Percentiles rank a stretch among this genome's conserved stretches.
Evolutionary conservation across 1,139 yeast species (phyloP).

Genomic region (Nakaseomyces delphensis): DNA sequence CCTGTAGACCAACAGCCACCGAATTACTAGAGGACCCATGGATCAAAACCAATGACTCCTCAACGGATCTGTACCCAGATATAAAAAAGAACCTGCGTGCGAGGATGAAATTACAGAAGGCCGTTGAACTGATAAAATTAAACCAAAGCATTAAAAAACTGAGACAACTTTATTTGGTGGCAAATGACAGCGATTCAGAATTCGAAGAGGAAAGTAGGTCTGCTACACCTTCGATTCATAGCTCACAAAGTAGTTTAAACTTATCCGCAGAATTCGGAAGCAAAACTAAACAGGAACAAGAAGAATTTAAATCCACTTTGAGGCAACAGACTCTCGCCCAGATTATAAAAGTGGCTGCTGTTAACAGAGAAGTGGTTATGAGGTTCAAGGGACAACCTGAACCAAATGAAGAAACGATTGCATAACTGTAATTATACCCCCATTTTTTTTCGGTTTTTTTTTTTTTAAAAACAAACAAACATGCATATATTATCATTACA

Average conservation of each 20-base stretch:
- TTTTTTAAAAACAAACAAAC: no score
- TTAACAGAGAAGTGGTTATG: slow-evolving; percentile 53
- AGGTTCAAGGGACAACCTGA: slow-evolving; percentile 11
- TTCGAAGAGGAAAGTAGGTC: slow-evolving; percentile 15
- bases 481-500: no score
- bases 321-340: slow-evolving; percentile 54
- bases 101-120: slow-evolving; percentile 73
- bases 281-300: slow-evolving; percentile 11
- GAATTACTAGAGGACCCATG: slow-evolving; percentile 62
- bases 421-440: no score
- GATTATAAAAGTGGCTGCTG: slow-evolving; percentile 62
- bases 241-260: slow-evolving; percentile 14
- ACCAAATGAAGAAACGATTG: no score
- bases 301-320: slow-evolving; percentile 29
- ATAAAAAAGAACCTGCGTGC: slow-evolving; percentile 74
- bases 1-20: slow-evolving; percentile 55
- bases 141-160: slow-evolving; percentile 64
- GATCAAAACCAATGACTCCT: slow-evolving; percentile 52
- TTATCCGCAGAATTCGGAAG: slow-evolving; percentile 7
- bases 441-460: not conserved
- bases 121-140: slow-evolving; percentile 70
- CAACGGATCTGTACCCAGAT: slow-evolving; percentile 51
- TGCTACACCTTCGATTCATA: slow-evolving; percentile 12
- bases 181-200: slow-evolving; percentile 40
- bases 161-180: slow-evolving; percentile 38